Conservation (phyloP, 257 asterid genomes). For the Anisodus acutangulus region DNA sequence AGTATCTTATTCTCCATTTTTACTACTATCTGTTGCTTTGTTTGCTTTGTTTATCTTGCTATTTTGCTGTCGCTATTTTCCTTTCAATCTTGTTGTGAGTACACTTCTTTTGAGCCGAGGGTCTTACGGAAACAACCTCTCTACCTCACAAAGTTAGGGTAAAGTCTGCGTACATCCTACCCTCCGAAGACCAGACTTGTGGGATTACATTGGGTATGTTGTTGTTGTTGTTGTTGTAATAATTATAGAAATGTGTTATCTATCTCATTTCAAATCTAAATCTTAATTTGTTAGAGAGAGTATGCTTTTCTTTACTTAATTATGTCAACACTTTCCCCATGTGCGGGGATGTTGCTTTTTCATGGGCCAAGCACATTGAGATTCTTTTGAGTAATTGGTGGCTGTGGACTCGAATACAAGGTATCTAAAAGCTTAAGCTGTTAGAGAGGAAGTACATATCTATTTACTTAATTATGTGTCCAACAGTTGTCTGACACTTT, state of each 20-base stretch:
- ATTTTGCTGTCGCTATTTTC: no score
- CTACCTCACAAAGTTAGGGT: no score
- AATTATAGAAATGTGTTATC: not conserved
- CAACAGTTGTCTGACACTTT: not conserved
- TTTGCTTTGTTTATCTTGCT: no score
- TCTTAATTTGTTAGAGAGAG: not conserved
- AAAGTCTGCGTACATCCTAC: no score
- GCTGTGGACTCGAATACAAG: not conserved
- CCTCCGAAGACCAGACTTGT: no score
- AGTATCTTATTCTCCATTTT: no score
- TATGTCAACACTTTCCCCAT: not conserved
- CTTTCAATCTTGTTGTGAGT: no score
- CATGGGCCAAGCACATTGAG: not conserved
- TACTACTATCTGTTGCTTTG: no score
- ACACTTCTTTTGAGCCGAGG: no score
- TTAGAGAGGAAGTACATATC: not conserved
- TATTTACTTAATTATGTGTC: not conserved
- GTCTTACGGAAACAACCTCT: no score
- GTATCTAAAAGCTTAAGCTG: not conserved
- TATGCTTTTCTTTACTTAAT: conserved; percentile 1
- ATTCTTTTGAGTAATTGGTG: conserved; percentile 1
- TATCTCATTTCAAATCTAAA: not conserved
- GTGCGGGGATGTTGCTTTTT: not conserved
- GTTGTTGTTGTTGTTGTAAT: no score
- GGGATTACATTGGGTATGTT: no score